Evolutionary conservation across 805 yeast species (phyloP), one percentile per base, ranked within the genome.

Genomic region (Saturnispora zaruensis): DNA sequence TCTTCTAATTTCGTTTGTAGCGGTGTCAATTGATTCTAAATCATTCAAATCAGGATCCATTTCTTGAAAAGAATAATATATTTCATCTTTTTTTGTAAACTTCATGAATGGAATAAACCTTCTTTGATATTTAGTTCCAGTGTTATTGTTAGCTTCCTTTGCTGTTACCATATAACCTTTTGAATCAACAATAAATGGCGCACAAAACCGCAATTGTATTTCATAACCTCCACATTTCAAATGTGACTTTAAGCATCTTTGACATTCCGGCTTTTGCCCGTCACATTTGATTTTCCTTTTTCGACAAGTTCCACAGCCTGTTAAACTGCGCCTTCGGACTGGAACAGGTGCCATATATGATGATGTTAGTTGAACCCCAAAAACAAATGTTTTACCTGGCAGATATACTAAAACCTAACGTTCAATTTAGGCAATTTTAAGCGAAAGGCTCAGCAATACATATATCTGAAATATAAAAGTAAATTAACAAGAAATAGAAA

Each of bases 221-320:
- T 64, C 73, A 57, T 77, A 78, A 0, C 82, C 82, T 16, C 64
- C 67, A 64, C 83, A 78, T 8, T 62, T 61, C 5, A 71, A 50
- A 3, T 68, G 67, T 3, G 79, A 72, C 53, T 69, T 74, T 38
- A 51, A 56, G 61, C 82, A 78, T 48, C 81, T 65, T 30, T 56
- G 44, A 56, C 82, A 78, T 16, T 51, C 53, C 2, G 82, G 82
- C 48, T 66, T 65, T 4, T 61, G 53, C 11, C 73, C 67, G 57
- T 76, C 82, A 61, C 82, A 78, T 32, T 48, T 48, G 33, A 47
- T 32, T 54, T 76, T 77, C 24, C 81, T 64, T 21, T 64, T 58
- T 36, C 82, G 65, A 55, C 82, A 78, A 6, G 82, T 78, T 68
- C 77, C 74, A 60, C 82, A 78, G 4, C 82, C 82, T 42, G 72